Conservation (phyloP, 345 rosid species). For the Eucalyptus fibrosa region DNA sequence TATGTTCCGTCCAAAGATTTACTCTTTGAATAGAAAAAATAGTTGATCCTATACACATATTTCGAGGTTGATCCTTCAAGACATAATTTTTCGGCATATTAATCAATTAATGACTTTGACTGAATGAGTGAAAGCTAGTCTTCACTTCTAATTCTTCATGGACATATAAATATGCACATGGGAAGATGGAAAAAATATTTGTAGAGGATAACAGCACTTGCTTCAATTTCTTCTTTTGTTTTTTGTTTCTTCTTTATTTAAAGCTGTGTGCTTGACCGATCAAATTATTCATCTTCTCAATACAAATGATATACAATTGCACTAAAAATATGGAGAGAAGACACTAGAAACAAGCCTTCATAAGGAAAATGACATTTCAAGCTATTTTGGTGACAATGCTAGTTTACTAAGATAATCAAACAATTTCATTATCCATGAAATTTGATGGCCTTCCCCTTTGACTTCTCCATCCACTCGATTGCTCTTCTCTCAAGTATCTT, state of each 20-base stretch:
- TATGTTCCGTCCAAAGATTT: rapidly evolving
- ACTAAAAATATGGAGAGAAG: not conserved
- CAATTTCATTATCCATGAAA: not conserved
- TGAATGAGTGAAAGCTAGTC: no score
- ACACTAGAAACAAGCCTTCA: rapidly evolving
- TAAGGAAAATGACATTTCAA: not conserved
- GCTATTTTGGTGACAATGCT: not conserved
- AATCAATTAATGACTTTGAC: not conserved
- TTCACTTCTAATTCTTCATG: no score
- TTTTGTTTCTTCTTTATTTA: no score
- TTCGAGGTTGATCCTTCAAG: not conserved
- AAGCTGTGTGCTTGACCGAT: rapidly evolving
- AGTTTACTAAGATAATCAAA: not conserved
- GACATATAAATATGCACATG: no score
- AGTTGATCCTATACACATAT: rapidly evolving
- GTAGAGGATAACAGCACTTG: rapidly evolving
- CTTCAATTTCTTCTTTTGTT: no score
- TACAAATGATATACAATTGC: no score
- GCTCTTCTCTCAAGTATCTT: rapidly evolving
- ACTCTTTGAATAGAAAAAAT: not conserved
- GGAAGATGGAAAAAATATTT: no score
- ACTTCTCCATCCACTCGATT: rapidly evolving
- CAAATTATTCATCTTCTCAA: no score
- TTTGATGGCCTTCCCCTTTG: not conserved
- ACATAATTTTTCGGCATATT: not conserved